phyloP scores from a whole-genome alignment of 2,329 filamentous ascomycete genomes.

The Fusarium nygamai region DNA sequence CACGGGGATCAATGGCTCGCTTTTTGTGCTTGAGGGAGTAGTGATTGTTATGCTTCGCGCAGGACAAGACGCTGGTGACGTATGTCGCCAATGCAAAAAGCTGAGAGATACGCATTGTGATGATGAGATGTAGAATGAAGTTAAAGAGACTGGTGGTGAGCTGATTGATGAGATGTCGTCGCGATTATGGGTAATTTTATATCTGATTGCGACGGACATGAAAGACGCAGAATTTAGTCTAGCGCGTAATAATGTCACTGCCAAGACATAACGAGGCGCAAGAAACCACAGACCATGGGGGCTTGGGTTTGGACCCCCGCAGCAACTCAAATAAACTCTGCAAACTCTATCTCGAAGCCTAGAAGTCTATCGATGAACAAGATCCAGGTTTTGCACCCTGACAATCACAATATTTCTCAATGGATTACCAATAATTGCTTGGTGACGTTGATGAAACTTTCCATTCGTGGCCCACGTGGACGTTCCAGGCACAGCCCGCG shows the following conservation, averaged over 20 bases:
- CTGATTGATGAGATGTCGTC: not conserved
- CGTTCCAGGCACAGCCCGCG: not conserved
- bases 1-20: conserved; percentile 19
- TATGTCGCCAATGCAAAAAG: not conserved
- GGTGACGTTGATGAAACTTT: not conserved
- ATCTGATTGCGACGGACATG: not conserved
- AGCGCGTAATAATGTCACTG: conserved; percentile 14
- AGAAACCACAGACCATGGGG: not conserved
- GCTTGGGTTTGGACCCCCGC: not conserved
- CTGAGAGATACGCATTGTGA: conserved; percentile 8
- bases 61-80: not conserved
- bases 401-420: not conserved
- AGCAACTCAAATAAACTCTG: no score
- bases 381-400: not conserved
- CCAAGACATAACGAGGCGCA: conserved; percentile 8
- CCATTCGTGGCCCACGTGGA: not conserved
- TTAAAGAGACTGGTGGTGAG: not conserved
- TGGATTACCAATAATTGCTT: not conserved
- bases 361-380: no score
- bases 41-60: conserved; percentile 24
- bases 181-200: not conserved
- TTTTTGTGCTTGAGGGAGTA: conserved; percentile 22
- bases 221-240: not conserved
- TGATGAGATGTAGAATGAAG: rapidly evolving
- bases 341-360: not conserved